Evolutionary conservation across 129 eudicot genomes (phyloP), one percentile per base, ranked within the genome.

Genomic region (Flaveria linearis): DNA sequence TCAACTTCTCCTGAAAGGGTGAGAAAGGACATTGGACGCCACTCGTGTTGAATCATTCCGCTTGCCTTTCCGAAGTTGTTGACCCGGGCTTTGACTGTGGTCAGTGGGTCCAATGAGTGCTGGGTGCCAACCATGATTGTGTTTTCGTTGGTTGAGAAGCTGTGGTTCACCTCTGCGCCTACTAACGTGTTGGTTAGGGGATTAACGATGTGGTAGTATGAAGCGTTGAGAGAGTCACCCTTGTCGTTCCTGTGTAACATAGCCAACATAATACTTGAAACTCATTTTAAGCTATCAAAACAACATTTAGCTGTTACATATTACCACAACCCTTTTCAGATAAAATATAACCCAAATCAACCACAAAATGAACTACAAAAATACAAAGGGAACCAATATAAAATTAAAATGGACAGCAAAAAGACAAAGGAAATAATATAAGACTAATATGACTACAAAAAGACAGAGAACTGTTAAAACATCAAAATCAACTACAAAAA

Each of bases 11-110:
- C 89, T 12, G 98, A 88, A 22, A 93, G 39, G 53, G 98, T 86
- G 79, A 90, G 75, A 17, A 85, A 81, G 61, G 96, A 90, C 83
- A 75, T 90, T 2, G 98, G 96, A 5, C 96, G 94, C 98, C 96
- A 93, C 72, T 88, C 96, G 30, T 90, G 96, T 84, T 93, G 96
- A 78, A 93, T 80, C 58, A 90, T 84, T 28, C 88, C 95, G 74
- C 77, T 86, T 13, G 90, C 84, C 76, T 84, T 85, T 69, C 98
- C 98, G 63, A 74, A 82, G 89, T 88, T 90, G 92, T 90, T 87
- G 49, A 93, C 76, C 41, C 95, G 88, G 0, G 86, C 92, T 83
- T 93, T 93, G 46, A 90, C 83, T 0, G 78, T 75, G 70, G 98
- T 93, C 79, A 90, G 76, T 28, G 91, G 97, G 69, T 93, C 98